Evolutionary conservation across 805 yeast species (phyloP).

Genomic region (Ogataea methanolica): DNA sequence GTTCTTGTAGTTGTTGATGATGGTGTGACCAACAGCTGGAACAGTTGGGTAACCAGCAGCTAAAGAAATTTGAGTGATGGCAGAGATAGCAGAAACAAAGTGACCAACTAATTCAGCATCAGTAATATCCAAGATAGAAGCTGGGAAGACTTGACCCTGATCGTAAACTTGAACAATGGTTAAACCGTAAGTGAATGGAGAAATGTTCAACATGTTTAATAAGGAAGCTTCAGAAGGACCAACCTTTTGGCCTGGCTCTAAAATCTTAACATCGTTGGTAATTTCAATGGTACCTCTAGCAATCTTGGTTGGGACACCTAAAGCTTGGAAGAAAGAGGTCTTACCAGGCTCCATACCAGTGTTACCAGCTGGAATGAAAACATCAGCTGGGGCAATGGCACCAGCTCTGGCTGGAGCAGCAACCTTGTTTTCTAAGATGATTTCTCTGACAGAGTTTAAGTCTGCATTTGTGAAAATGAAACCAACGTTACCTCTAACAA

Average conservation of each 20-base stretch:
- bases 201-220: constrained; percentile 98
- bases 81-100: constrained; percentile 87
- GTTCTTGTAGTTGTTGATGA: constrained; percentile 99
- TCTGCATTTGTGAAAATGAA: constrained; percentile 98
- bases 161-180: constrained; percentile 95
- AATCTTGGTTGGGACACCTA: constrained; percentile 99
- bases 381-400: constrained; percentile 98
- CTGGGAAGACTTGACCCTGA: constrained; percentile 97
- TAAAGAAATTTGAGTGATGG: constrained; percentile 94
- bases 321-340: constrained; percentile 99
- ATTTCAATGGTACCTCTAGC: constrained; percentile 99
- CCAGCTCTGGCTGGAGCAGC: constrained; percentile 99
- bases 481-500: constrained; percentile 98
- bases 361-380: constrained; percentile 98
- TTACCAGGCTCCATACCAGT: constrained; percentile 99
- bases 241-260: constrained; percentile 77
- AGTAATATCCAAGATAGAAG: constrained; percentile 95
- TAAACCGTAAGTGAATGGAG: constrained; percentile 99
- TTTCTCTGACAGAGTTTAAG: constrained; percentile 88
- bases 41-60: constrained; percentile 99
- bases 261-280: constrained; percentile 94
- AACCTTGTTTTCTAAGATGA: constrained; percentile 85
- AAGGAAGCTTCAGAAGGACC: constrained; percentile 99
- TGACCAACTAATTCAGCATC: constrained; percentile 92
- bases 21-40: constrained; percentile 98